Percentiles rank a stretch among this genome's conserved stretches.
Evolutionary conservation across 2,329 filamentous ascomycete species (phyloP).

Genomic region (Stemphylium beticola): DNA sequence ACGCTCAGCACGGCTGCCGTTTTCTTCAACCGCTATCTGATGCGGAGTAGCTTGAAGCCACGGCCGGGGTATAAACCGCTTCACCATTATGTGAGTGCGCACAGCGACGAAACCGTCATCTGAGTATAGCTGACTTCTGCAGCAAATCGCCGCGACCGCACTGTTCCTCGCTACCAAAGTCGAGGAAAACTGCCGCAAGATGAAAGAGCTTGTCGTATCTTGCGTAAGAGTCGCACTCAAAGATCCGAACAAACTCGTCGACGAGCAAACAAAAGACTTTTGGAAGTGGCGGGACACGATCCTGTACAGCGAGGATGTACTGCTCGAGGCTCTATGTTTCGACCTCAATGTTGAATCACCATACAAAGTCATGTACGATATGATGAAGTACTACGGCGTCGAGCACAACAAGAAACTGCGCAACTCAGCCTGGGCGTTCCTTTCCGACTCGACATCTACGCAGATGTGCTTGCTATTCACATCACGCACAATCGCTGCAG

Average conservation of each 20-base stretch:
- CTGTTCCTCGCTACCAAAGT: constrained; percentile 96
- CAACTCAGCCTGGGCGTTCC: constrained; percentile 90
- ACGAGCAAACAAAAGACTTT: constrained; percentile 97
- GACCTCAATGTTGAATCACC: constrained; percentile 90
- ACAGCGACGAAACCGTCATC: not conserved
- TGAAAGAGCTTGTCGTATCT: constrained; percentile 90
- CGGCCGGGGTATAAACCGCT: constrained; percentile 71
- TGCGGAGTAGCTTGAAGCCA: constrained; percentile 82
- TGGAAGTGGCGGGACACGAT: constrained; percentile 98
- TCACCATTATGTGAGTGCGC: constrained; percentile 73
- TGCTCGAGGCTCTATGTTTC: constrained; percentile 91
- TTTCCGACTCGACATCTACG: constrained; percentile 88
- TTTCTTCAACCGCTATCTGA: constrained; percentile 95
- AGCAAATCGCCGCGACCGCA: constrained; percentile 85
- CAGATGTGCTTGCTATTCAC: constrained; percentile 81
- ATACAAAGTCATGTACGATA: constrained; percentile 82
- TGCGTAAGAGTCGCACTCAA: constrained; percentile 96
- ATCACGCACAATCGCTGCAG: constrained; percentile 80
- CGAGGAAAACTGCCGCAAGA: constrained; percentile 95
- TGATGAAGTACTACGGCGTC: constrained; percentile 74
- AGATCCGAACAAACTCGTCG: constrained; percentile 84
- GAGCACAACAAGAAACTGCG: constrained; percentile 82
- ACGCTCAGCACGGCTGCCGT: constrained; percentile 91
- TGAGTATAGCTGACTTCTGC: constrained; percentile 13
- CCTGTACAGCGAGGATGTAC: constrained; percentile 86